These are phyloP conservation scores for Zanthoxylum bungeanum DNA, from an alignment of 345 rosid species.

Conservation along the genomic window DNA sequence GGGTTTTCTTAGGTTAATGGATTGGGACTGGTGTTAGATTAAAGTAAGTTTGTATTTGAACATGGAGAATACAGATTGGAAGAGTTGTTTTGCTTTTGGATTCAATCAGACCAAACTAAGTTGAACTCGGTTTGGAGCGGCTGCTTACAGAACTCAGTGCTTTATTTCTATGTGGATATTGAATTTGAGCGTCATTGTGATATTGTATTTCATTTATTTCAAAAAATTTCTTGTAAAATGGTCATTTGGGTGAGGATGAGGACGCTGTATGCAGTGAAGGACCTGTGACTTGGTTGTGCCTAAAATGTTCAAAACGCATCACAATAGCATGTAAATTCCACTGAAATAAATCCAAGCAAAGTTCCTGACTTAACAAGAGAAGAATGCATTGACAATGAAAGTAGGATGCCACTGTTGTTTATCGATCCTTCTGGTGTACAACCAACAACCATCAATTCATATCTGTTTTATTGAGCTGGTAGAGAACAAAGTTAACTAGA, in stretches of 20 bases:
- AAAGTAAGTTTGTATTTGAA: not conserved
- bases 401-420: not conserved
- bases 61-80: not conserved
- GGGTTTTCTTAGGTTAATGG: not conserved
- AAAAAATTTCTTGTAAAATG: not conserved
- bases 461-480: not conserved
- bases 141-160: too few species aligned
- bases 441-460: not conserved
- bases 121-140: not conserved
- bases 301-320: too few species aligned
- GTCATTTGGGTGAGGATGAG: not conserved
- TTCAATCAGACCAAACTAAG: not conserved
- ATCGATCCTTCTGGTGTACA: not conserved
- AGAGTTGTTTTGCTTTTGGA: not conserved
- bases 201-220: too few species aligned
- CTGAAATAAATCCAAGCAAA: not conserved
- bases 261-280: not conserved
- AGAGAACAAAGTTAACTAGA: not conserved
- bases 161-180: too few species aligned
- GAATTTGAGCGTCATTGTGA: too few species aligned
- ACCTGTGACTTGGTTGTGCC: not conserved
- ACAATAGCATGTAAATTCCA: not conserved
- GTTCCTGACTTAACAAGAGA: not conserved
- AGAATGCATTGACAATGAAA: not conserved
- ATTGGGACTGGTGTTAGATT: not conserved